Evolutionary conservation across 78 protist species (phyloP).

Genomic region (Paratrimastix pyriformis): DNA sequence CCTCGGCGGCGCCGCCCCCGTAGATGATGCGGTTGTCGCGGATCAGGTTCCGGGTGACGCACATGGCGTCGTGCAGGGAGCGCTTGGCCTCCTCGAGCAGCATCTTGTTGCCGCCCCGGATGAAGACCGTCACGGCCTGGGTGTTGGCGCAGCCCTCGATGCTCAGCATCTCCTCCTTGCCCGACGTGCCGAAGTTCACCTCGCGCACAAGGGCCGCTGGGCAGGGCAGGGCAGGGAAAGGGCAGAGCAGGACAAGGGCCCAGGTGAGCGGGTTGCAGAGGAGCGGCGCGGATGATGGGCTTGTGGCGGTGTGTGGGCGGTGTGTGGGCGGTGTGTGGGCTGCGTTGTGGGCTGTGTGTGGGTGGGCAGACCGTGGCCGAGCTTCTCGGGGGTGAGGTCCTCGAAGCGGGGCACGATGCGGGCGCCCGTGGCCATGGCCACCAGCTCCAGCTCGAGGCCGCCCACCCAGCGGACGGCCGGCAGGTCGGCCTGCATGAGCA

Average conservation of each 20-base stretch:
- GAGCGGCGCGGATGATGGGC: too few species aligned
- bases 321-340: too few species aligned
- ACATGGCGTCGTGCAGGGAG: constrained; percentile 96
- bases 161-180: constrained; percentile 80
- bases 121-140: constrained; percentile 93
- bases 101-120: constrained; percentile 98
- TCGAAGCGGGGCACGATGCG: constrained; percentile 98
- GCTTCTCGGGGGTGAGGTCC: constrained; percentile 90
- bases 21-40: constrained; percentile 72
- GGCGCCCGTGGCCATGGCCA: constrained; percentile 99
- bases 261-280: too few species aligned
- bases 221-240: too few species aligned
- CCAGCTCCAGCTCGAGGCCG: constrained; percentile 95
- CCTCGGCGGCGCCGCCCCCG: constrained; percentile 69
- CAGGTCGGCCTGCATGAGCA: constrained; percentile 82
- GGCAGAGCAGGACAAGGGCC: too few species aligned
- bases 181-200: constrained; percentile 88
- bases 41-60: constrained; percentile 91
- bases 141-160: constrained; percentile 94
- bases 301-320: too few species aligned
- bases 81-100: constrained; percentile 95
- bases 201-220: constrained; percentile 83
- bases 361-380: too few species aligned
- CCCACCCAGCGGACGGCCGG: constrained; percentile 99
- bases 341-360: too few species aligned